Conservation (phyloP, 495 filamentous ascomycete genomes). For the Tuber umbilicatum region DNA sequence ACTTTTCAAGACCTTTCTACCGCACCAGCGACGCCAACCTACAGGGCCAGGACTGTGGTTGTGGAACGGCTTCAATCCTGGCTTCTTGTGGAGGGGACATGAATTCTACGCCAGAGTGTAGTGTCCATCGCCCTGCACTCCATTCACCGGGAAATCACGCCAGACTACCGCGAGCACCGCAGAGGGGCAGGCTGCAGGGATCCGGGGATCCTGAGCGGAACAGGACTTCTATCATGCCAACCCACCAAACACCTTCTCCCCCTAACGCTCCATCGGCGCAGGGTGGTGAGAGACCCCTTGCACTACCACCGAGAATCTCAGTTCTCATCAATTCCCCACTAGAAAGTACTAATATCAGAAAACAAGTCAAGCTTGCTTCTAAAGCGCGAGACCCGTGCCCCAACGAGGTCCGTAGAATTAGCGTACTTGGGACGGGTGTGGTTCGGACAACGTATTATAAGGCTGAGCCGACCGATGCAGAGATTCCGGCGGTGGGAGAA, state of each 20-base stretch:
- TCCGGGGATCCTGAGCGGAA: neutral
- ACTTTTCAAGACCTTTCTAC: neutral
- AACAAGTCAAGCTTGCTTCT: neutral
- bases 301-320: neutral
- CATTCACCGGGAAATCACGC: neutral
- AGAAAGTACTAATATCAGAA: neutral
- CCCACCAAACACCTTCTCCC: neutral
- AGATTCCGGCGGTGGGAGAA: neutral
- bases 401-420: neutral
- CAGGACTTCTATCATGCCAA: neutral
- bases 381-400: neutral
- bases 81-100: neutral
- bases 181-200: neutral
- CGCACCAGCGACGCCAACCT: too few relatives aligned
- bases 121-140: neutral
- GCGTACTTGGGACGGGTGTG: neutral
- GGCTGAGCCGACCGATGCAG: neutral
- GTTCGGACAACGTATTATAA: neutral
- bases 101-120: neutral
- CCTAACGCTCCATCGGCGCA: neutral
- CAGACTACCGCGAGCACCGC: neutral
- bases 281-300: neutral
- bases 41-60: neutral
- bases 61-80: neutral
- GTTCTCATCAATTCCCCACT: neutral